Percentiles rank a stretch among this genome's conserved stretches.
Conservation (phyloP, 2,329 filamentous ascomycete genomes). For the Apiospora phragmitis region DNA sequence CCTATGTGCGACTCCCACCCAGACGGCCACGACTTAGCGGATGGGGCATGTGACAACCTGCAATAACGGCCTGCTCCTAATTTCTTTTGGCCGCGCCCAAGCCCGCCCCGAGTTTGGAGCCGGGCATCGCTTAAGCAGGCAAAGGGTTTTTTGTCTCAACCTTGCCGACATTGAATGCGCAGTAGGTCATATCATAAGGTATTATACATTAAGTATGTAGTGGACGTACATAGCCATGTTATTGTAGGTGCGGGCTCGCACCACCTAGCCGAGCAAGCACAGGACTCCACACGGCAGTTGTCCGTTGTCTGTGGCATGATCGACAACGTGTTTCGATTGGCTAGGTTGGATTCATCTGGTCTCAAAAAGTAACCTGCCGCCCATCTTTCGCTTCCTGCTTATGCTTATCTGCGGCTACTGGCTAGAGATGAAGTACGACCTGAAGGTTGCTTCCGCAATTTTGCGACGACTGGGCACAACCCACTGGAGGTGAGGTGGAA, state of each 20-base stretch:
- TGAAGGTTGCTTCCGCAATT: not conserved
- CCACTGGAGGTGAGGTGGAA: not conserved
- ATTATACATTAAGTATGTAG: not conserved
- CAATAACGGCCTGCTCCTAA: not conserved
- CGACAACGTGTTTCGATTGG: not conserved
- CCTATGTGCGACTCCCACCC: not conserved
- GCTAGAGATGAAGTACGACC: not conserved
- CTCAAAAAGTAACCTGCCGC: not conserved
- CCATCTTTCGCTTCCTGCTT: not conserved
- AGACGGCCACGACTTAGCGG: not conserved
- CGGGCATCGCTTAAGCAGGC: not conserved
- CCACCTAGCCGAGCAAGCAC: not conserved
- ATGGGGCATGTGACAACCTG: not conserved
- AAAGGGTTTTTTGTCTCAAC: not conserved
- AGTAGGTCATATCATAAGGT: not conserved
- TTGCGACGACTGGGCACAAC: not conserved
- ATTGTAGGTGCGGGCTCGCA: not conserved
- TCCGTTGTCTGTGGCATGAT: not conserved
- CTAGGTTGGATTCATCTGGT: not conserved
- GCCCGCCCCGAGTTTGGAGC: not conserved
- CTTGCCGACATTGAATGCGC: not conserved
- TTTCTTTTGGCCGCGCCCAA: not conserved
- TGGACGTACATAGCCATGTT: not conserved
- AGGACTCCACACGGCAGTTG: slow-evolving; percentile 1
- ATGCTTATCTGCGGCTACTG: not conserved